Conservation (phyloP, 345 rosid genomes). For the Jatropha curcas region DNA sequence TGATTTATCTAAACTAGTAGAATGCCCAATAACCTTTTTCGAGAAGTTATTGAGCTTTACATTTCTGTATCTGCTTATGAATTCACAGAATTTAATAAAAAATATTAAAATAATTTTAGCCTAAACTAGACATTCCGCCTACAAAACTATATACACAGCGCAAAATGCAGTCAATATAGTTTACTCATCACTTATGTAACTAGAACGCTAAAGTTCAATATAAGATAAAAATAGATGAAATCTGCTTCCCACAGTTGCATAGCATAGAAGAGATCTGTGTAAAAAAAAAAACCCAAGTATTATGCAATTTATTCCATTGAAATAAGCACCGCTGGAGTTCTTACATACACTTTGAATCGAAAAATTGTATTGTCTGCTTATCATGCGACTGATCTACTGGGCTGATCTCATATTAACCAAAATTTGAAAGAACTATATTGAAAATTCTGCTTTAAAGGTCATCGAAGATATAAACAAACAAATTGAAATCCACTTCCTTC, state of each 20-base stretch:
- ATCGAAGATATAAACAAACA: slow-evolving; percentile 1
- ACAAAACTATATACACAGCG: background rate
- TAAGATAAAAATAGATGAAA: background rate
- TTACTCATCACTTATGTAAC: background rate
- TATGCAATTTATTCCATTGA: background rate
- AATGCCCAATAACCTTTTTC: background rate
- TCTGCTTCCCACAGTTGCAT: background rate
- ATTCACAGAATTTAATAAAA: background rate
- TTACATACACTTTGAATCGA: background rate
- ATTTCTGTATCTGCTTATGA: background rate
- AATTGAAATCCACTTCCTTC: background rate
- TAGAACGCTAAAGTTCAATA: background rate
- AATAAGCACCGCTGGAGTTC: background rate
- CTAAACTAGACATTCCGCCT: background rate
- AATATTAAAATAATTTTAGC: background rate
- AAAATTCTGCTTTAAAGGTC: background rate
- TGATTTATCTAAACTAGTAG: background rate
- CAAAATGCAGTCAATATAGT: background rate
- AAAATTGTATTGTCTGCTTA: background rate
- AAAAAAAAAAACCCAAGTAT: background rate
- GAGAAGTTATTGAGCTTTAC: background rate
- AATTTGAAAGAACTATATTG: slow-evolving; percentile 26
- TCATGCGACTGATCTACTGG: slow-evolving; percentile 4
- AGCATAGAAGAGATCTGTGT: too few species aligned
- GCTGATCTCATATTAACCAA: slow-evolving; percentile 7